A percentile compares a stretch with the other conserved stretches of the same genome.
These are phyloP conservation scores for Yamadazyma tumulicola DNA, from an alignment of 805 yeast genomes.

Conservation along the genomic window DNA sequence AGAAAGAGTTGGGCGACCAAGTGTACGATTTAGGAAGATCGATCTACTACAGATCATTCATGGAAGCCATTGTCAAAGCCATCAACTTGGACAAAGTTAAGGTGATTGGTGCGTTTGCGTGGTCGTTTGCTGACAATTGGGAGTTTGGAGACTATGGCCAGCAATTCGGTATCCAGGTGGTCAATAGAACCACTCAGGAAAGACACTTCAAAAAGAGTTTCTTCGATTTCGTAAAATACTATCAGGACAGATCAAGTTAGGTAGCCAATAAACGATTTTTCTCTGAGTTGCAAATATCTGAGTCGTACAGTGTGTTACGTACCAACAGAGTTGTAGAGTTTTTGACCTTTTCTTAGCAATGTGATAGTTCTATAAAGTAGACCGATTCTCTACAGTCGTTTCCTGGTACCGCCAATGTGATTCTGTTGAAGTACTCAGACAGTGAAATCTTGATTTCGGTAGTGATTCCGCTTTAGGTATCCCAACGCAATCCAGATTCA, in stretches of 20 bases:
- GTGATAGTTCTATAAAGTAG: no score
- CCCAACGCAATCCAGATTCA: no score
- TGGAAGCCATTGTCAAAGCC: slow-evolving; percentile 23
- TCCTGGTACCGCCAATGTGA: no score
- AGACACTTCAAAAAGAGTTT: slow-evolving; percentile 21
- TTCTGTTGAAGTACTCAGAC: no score
- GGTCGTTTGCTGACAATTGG: slow-evolving; percentile 32
- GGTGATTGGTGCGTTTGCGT: slow-evolving; percentile 27
- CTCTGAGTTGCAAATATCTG: no score
- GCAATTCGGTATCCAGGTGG: slow-evolving; percentile 24
- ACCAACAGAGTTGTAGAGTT: no score
- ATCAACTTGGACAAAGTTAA: slow-evolving; percentile 21
- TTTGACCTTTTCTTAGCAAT: no score
- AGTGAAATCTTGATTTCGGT: no score
- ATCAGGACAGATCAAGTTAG: slow-evolving; percentile 15
- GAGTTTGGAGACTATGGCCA: slow-evolving; percentile 26
- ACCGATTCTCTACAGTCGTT: no score
- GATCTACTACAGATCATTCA: slow-evolving; percentile 23
- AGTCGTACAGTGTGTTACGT: no score
- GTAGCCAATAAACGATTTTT: no score
- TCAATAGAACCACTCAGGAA: slow-evolving; percentile 24
- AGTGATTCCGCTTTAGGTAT: no score
- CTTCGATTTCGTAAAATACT: slow-evolving; percentile 13
- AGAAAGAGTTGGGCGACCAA: slow-evolving; percentile 21
- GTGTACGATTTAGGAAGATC: slow-evolving; percentile 25